phyloP scores from a whole-genome alignment of 2,329 filamentous ascomycete genomes.

The Chrysosporium keratinophilum region DNA sequence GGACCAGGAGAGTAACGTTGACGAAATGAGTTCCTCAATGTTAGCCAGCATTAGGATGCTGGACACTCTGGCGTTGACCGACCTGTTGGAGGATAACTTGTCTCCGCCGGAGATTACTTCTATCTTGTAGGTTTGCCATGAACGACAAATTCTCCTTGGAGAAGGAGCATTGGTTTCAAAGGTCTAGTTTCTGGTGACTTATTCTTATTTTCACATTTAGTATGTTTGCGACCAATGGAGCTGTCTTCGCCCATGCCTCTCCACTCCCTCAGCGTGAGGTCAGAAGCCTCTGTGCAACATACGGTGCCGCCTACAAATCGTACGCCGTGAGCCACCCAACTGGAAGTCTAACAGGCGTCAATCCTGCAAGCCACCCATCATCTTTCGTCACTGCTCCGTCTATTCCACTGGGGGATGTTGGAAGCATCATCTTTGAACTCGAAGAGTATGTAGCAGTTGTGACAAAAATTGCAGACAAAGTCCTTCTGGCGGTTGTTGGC shows the following conservation, averaged over 20 bases:
- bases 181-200: not conserved
- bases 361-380: slow-evolving; percentile 34
- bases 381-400: slow-evolving; percentile 36
- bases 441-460: slow-evolving; percentile 33
- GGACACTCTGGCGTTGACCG: slow-evolving; percentile 33
- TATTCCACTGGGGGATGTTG: slow-evolving; percentile 33
- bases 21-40: slow-evolving; percentile 32
- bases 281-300: slow-evolving; percentile 35
- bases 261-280: slow-evolving; percentile 32
- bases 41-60: slow-evolving; percentile 37
- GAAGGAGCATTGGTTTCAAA: not conserved
- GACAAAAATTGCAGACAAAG: slow-evolving; percentile 34
- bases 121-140: slow-evolving; percentile 27
- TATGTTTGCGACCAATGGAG: slow-evolving; percentile 36
- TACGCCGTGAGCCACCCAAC: slow-evolving; percentile 34
- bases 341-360: slow-evolving; percentile 36
- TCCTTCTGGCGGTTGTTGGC: slow-evolving; percentile 34
- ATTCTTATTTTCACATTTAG: slow-evolving; percentile 18
- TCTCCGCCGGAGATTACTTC: slow-evolving; percentile 37
- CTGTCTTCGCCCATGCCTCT: slow-evolving; percentile 36
- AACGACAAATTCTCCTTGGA: not conserved
- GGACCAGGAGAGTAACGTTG: slow-evolving; percentile 21
- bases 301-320: slow-evolving; percentile 35
- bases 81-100: slow-evolving; percentile 35
- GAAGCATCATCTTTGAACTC: slow-evolving; percentile 36